Base-by-base conservation (phyloP, 108 stramenopile species). In the Pseudonitzschia pungens region DNA sequence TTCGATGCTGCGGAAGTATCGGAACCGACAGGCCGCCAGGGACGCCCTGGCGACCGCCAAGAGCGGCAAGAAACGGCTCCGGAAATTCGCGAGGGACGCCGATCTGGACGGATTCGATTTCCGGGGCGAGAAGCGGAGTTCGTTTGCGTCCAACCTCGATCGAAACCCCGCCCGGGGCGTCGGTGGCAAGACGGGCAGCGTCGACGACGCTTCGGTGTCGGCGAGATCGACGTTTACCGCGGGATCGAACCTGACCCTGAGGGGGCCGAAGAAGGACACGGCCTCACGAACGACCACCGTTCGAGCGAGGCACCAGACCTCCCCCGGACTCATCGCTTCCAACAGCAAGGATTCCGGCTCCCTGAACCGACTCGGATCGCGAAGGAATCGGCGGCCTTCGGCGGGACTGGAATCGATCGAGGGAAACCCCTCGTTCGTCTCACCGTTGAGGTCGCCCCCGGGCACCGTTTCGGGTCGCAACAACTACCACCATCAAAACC, bases 101-200 rank as follows among this genome's bases (percentile, higher is more conserved):
- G 85, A 82, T 65, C 68, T 86, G 68, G 81, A 82, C 60, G 73
- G 74, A 44, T 86, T 86, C 64, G 85, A 86, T 40, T 86, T 71
- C 43, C 58, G 71, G 33, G 81, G 77, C 9, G 69, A 73, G 59
- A 65, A 31, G 28, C 69, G 69, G 26, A 70, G 36, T 57, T 69
- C 28, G 3, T 15, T 16, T 21, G 45, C n/a, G 29, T 18, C 41
- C 21, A 48, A 27, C 28, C 31, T 29, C 51, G 28, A 59, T 20
- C 69, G 33, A 14, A 67, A n/a, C 18, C 18, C 48, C 56, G 27
- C 16, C 41, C 4, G 53, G 0, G 41, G 33, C 20, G 42, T 14
- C 51, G 66, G 12, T 15, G 32, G 54, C 22, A 26, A 26, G 21
- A 28, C 32, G 44, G 36, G 9, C 21, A 11, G 64, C 5, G 57